These are phyloP conservation scores for Rhodotorula sp. DNA, from an alignment of 1,284 basidiomycete species.

Conservation along the genomic window DNA sequence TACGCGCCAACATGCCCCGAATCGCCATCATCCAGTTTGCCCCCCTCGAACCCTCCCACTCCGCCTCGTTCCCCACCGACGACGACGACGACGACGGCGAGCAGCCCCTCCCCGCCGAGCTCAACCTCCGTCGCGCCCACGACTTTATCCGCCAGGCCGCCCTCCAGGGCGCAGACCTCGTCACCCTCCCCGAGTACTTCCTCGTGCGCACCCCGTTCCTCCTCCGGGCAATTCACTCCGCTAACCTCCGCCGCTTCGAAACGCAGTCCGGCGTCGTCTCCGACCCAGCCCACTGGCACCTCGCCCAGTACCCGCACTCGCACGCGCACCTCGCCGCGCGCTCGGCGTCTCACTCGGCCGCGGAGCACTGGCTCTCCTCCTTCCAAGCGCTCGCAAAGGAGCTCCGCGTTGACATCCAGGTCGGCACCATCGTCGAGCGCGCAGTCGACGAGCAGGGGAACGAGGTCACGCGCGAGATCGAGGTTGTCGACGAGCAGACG, in stretches of 20 bases:
- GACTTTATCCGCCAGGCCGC: constrained; percentile 28
- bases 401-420: constrained; percentile 24
- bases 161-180: constrained; percentile 24
- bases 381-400: constrained; percentile 40
- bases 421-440: constrained; percentile 43
- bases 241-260: too few relatives aligned
- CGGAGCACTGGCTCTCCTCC: constrained; percentile 26
- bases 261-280: constrained; percentile 19
- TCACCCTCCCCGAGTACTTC: constrained; percentile 35
- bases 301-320: constrained; percentile 27
- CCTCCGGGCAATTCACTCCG: neutral
- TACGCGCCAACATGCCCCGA: neutral
- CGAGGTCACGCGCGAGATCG: neutral
- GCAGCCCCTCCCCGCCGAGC: neutral
- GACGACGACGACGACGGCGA: neutral
- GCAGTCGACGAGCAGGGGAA: constrained; percentile 8
- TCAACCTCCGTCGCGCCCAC: constrained; percentile 28
- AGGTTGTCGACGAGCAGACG: constrained; percentile 23
- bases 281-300: constrained; percentile 32
- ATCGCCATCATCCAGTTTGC: constrained; percentile 35
- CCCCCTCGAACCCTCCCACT: constrained; percentile 6
- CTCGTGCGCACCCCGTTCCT: neutral
- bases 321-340: constrained; percentile 14
- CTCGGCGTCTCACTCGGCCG: neutral
- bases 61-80: neutral